Evolutionary conservation across 1,139 yeast genomes (phyloP).

Genomic region (Pichia sp.): DNA sequence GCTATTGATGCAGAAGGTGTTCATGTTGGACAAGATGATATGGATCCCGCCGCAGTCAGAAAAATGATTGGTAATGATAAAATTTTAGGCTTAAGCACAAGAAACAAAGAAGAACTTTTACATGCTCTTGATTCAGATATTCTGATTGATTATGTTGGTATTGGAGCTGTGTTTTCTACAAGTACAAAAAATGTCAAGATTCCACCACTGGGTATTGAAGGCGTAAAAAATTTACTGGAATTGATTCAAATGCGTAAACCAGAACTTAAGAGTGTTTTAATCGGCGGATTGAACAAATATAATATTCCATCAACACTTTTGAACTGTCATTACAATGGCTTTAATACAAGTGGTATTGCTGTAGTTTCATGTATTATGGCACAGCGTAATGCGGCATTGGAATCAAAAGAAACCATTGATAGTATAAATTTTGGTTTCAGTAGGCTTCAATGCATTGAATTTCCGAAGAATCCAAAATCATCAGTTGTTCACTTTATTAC

Average conservation of each 20-base stretch:
- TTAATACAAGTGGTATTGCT: slow-evolving; percentile 69
- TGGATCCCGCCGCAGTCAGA: slow-evolving; percentile 60
- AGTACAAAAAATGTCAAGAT: slow-evolving; percentile 53
- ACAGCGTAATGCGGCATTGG: slow-evolving; percentile 42
- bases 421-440: slow-evolving; percentile 11
- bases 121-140: slow-evolving; percentile 47
- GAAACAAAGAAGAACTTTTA: slow-evolving; percentile 51
- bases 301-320: slow-evolving; percentile 55
- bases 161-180: slow-evolving; percentile 79
- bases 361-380: slow-evolving; percentile 88
- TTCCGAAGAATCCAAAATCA: slow-evolving; percentile 33
- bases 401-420: slow-evolving; percentile 8
- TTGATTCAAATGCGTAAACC: slow-evolving; percentile 38
- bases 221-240: slow-evolving; percentile 50
- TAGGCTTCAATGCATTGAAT: background rate
- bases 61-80: slow-evolving; percentile 62
- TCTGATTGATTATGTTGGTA: slow-evolving; percentile 64
- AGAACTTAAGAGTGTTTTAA: slow-evolving; percentile 59
- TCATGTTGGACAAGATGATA: slow-evolving; percentile 92
- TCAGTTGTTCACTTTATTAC: slow-evolving; percentile 77
- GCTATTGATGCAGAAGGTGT: slow-evolving; percentile 80
- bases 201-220: slow-evolving; percentile 59
- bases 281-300: slow-evolving; percentile 75
- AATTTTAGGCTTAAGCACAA: slow-evolving; percentile 77
- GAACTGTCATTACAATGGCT: slow-evolving; percentile 43